phyloP scores from a whole-genome alignment of 2,329 filamentous ascomycete genomes.

The Biscogniauxia sp. region DNA sequence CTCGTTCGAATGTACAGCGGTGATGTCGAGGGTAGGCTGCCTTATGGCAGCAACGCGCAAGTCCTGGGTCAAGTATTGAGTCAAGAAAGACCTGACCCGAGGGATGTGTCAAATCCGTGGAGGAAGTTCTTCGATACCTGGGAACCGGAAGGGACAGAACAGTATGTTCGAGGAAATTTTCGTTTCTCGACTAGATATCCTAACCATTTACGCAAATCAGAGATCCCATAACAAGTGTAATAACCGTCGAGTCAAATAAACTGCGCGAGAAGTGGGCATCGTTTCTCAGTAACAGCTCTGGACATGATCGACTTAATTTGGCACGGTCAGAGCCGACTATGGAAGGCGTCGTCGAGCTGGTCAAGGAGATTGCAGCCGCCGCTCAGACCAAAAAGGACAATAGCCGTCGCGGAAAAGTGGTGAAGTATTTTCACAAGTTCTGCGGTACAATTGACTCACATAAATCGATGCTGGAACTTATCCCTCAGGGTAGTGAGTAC shows the following conservation, averaged over 20 bases:
- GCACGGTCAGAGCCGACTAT: conserved; percentile 8
- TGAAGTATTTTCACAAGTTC: conserved; percentile 25
- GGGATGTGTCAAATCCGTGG: conserved; percentile 5
- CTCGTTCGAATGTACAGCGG: conserved; percentile 11
- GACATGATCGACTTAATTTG: conserved; percentile 7
- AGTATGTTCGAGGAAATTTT: conserved; percentile 3
- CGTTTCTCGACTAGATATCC: not conserved
- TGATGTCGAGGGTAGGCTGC: conserved; percentile 9
- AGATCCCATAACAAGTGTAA: conserved; percentile 5
- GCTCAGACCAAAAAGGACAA: conserved; percentile 7
- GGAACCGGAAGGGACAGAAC: not conserved
- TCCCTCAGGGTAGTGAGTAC: conserved; percentile 31
- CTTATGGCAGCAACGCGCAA: conserved; percentile 1
- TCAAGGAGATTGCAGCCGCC: not conserved
- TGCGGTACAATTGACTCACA: conserved; percentile 26
- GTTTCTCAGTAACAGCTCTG: conserved; percentile 5
- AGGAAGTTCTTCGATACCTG: conserved; percentile 9
- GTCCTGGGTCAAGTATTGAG: conserved; percentile 3
- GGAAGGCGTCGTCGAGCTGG: conserved; percentile 8
- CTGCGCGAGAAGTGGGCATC: conserved; percentile 6
- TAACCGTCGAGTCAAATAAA: conserved; percentile 8
- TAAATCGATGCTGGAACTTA: conserved; percentile 22
- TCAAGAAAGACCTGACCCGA: not conserved
- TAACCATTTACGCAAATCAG: not conserved
- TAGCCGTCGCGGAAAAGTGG: conserved; percentile 9